Evolutionary conservation across 805 yeast species (phyloP).

Genomic region (Ogataea dorogensis): DNA sequence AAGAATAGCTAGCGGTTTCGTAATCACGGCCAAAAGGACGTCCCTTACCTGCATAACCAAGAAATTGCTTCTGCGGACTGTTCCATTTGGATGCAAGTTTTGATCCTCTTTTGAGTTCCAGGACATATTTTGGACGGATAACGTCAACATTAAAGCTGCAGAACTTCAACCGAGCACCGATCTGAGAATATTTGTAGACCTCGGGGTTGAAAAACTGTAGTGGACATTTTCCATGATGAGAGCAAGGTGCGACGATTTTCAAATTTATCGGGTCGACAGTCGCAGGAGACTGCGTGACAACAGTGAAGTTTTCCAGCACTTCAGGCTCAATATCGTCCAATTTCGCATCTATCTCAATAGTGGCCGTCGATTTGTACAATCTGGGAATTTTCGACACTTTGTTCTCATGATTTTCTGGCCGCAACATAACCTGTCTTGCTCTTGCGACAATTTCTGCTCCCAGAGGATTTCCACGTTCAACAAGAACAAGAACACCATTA

Average conservation of each 20-base stretch:
- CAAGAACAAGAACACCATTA: slow-evolving; percentile 70
- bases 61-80: slow-evolving; percentile 47
- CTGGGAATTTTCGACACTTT: slow-evolving; percentile 67
- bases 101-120: slow-evolving; percentile 84
- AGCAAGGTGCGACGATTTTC: slow-evolving; percentile 81
- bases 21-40: slow-evolving; percentile 67
- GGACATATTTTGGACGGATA: slow-evolving; percentile 71
- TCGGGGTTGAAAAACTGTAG: slow-evolving; percentile 75
- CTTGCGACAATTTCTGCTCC: slow-evolving; percentile 89
- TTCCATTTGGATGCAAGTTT: slow-evolving; percentile 73
- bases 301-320: slow-evolving; percentile 25
- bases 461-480: slow-evolving; percentile 86
- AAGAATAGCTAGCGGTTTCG: slow-evolving; percentile 72
- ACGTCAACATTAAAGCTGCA: slow-evolving; percentile 74
- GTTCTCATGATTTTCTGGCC: slow-evolving; percentile 66
- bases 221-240: slow-evolving; percentile 86
- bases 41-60: slow-evolving; percentile 67
- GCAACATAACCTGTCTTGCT: slow-evolving; percentile 84
- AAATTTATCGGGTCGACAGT: slow-evolving; percentile 42
- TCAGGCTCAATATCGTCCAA: slow-evolving; percentile 26
- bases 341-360: slow-evolving; percentile 24
- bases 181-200: slow-evolving; percentile 49
- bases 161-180: slow-evolving; percentile 64
- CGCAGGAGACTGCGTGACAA: slow-evolving; percentile 16
- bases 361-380: slow-evolving; percentile 51